A percentile compares a stretch with the other conserved stretches of the same genome.
These are phyloP conservation scores for Nothophaeocryptopus gaeumannii DNA, from an alignment of 2,329 filamentous ascomycete genomes.

Conservation along the genomic window DNA sequence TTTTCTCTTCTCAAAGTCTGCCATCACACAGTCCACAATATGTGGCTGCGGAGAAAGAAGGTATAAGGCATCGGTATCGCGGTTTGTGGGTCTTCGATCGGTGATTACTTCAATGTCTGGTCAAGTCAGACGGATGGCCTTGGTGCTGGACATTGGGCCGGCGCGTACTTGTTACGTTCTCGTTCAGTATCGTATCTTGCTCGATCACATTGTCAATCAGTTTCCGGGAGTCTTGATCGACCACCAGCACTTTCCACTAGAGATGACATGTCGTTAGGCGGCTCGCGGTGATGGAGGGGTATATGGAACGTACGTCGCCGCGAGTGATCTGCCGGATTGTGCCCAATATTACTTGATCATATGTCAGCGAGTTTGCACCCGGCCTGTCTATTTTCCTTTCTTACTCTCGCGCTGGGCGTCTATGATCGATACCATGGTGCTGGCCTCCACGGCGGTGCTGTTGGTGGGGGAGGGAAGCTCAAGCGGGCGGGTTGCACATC, in stretches of 20 bases:
- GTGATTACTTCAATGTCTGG: slow-evolving; percentile 93
- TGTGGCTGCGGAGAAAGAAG: slow-evolving; percentile 80
- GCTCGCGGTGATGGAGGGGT: slow-evolving; percentile 18
- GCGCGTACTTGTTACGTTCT: slow-evolving; percentile 84
- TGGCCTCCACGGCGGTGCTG: neutral
- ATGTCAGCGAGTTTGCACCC: slow-evolving; percentile 4
- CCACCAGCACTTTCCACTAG: slow-evolving; percentile 94
- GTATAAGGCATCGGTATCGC: slow-evolving; percentile 92
- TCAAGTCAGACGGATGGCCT: slow-evolving; percentile 31
- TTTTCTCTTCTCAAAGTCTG: slow-evolving; percentile 80
- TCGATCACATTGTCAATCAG: slow-evolving; percentile 88
- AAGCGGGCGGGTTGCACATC: too few species aligned
- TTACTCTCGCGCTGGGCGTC: slow-evolving; percentile 77
- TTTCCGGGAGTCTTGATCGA: slow-evolving; percentile 79
- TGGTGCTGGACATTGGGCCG: neutral
- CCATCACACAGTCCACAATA: slow-evolving; percentile 89
- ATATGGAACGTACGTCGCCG: slow-evolving; percentile 56
- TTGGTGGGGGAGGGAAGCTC: neutral
- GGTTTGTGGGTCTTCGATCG: slow-evolving; percentile 75
- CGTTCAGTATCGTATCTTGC: slow-evolving; percentile 94
- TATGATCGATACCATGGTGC: slow-evolving; percentile 75
- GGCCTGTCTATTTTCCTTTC: slow-evolving; percentile 29
- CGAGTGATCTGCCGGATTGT: slow-evolving; percentile 74
- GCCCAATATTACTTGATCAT: slow-evolving; percentile 62
- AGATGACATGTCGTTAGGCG: slow-evolving; percentile 18